Evolutionary conservation across 768 basidiomycete genomes (phyloP).

Genomic region (Mycena floridula): DNA sequence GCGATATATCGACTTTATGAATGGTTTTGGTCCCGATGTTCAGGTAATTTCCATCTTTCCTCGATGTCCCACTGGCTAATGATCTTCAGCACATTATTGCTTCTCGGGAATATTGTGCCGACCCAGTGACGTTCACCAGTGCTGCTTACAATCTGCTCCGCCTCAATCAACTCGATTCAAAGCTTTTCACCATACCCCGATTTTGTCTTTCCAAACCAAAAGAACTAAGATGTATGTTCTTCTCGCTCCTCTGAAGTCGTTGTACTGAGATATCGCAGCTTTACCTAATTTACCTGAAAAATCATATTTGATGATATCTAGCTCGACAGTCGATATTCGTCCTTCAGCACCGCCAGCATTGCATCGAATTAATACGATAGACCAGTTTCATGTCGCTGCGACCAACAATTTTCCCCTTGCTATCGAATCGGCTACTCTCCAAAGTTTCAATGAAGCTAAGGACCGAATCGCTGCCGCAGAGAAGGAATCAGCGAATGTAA

Average conservation of each 20-base stretch:
- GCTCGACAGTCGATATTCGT: conserved; percentile 37
- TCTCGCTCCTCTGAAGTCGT: background rate
- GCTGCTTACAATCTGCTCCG: conserved; percentile 67
- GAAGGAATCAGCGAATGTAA: conserved; percentile 12
- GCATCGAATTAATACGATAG: conserved; percentile 15
- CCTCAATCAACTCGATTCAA: conserved; percentile 62
- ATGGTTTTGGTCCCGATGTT: conserved; percentile 49
- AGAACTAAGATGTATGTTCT: conserved; percentile 29
- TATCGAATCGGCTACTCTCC: conserved; percentile 24
- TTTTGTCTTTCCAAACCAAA: conserved; percentile 37
- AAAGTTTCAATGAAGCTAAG: conserved; percentile 35
- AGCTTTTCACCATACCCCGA: conserved; percentile 68
- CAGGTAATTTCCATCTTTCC: conserved; percentile 41
- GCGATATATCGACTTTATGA: conserved; percentile 69
- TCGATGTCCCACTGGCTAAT: background rate
- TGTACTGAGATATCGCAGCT: conserved; percentile 14
- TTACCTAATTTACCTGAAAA: conserved; percentile 44
- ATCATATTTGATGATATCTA: conserved; percentile 33
- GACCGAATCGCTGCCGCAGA: too few relatives aligned
- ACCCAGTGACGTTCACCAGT: conserved; percentile 71
- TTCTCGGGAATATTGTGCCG: conserved; percentile 19
- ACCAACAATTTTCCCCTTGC: conserved; percentile 14
- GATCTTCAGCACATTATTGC: conserved; percentile 4
- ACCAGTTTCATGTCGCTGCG: conserved; percentile 35
- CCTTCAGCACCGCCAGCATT: conserved; percentile 37